Evolutionary conservation across 2,329 filamentous ascomycete species (phyloP).

Genomic region (Trichoderma sp.): DNA sequence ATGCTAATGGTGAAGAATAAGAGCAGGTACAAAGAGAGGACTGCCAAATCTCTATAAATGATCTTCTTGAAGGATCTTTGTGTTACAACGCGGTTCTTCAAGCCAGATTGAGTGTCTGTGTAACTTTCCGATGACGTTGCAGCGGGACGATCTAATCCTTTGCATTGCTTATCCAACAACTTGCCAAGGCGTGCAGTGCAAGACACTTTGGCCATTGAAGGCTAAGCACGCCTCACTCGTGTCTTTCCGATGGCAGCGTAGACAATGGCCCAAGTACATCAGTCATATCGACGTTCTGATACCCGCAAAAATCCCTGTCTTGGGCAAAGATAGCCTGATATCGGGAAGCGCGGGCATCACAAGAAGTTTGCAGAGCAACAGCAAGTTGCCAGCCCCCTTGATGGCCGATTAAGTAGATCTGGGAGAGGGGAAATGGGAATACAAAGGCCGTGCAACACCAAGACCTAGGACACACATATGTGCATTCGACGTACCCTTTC

Average conservation of each 20-base stretch:
- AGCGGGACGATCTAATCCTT: neutral
- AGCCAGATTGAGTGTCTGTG: neutral
- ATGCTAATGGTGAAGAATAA: neutral
- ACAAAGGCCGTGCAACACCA: neutral
- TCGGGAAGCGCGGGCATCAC: neutral
- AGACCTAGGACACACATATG: neutral
- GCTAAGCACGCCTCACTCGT: neutral
- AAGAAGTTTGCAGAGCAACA: neutral
- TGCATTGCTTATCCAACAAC: neutral
- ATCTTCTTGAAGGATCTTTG: neutral
- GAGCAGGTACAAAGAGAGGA: neutral
- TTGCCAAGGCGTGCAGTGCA: neutral
- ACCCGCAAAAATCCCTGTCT: neutral
- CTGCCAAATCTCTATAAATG: neutral
- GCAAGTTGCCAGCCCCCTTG: neutral
- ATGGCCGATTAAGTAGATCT: neutral
- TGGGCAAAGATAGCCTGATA: neutral
- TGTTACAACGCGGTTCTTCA: neutral
- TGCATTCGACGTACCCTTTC: slow-evolving; percentile 64
- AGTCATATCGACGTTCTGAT: neutral
- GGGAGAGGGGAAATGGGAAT: neutral
- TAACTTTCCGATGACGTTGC: slow-evolving; percentile 8
- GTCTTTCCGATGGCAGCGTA: neutral
- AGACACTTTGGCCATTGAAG: neutral
- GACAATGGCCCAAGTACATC: neutral